phyloP scores from a whole-genome alignment of 306 rosid genomes.

The Vicia sativa region DNA sequence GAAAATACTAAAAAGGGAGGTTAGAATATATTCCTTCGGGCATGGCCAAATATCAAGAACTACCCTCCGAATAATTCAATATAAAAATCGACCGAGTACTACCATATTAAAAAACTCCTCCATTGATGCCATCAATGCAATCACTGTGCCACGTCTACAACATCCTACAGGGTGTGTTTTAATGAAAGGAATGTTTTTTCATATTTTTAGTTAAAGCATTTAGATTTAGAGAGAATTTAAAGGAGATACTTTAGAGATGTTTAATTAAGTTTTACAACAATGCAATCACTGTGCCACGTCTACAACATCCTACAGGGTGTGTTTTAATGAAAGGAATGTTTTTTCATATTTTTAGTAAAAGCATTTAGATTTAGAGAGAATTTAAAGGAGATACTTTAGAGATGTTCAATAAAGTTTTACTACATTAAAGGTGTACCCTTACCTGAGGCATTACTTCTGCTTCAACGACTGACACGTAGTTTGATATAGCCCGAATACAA shows the following conservation, averaged over 20 bases:
- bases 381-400: background rate
- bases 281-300: background rate
- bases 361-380: background rate
- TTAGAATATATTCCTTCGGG: slow-evolving; percentile 3
- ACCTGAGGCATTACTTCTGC: slow-evolving; percentile 98
- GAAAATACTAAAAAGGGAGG: slow-evolving; percentile 1
- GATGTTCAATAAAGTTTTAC: slow-evolving; percentile 2
- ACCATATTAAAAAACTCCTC: background rate
- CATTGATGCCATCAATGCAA: background rate
- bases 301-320: slow-evolving; percentile 22
- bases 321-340: slow-evolving; percentile 17
- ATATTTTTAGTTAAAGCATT: slow-evolving; percentile 9
- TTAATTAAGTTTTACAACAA: slow-evolving; percentile 11
- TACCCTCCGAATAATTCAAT: slow-evolving; percentile 7
- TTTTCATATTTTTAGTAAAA: slow-evolving; percentile 15
- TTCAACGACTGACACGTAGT: slow-evolving; percentile 82
- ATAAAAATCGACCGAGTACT: slow-evolving; percentile 1
- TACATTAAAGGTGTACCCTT: slow-evolving; percentile 39
- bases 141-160: background rate
- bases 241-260: background rate
- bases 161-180: slow-evolving; percentile 17
- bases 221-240: slow-evolving; percentile 1
- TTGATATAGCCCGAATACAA: slow-evolving; percentile 92
- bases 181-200: slow-evolving; percentile 20
- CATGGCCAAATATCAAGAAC: slow-evolving; percentile 23